Percentiles rank a stretch among this genome's conserved stretches.
phyloP scores from a whole-genome alignment of 495 filamentous ascomycete species.

The Corynascus novoguineensis region DNA sequence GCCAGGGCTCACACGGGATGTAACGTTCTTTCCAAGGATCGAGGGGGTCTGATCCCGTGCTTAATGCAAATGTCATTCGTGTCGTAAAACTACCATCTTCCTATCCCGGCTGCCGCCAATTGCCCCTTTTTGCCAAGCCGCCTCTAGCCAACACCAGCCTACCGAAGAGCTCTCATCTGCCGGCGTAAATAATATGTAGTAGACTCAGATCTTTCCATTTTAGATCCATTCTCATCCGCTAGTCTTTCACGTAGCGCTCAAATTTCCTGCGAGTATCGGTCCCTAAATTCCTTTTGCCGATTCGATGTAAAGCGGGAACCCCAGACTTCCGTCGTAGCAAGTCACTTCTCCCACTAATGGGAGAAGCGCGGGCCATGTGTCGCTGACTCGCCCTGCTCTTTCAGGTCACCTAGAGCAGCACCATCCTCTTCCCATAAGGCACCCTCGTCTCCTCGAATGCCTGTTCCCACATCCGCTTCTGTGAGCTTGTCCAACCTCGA shows the following conservation, averaged over 20 bases:
- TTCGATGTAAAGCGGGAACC: too few species aligned
- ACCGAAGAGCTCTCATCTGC: neutral
- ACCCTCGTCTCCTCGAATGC: neutral
- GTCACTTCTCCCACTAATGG: too few species aligned
- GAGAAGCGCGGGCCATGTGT: too few species aligned
- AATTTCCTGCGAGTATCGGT: too few species aligned
- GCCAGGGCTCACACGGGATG: neutral
- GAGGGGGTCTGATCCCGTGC: neutral
- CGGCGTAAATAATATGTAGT: neutral
- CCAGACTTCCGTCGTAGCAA: too few species aligned
- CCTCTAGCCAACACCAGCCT: neutral
- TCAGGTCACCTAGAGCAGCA: too few species aligned
- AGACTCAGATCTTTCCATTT: too few species aligned
- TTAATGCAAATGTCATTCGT: neutral
- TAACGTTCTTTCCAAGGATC: neutral
- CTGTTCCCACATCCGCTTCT: neutral
- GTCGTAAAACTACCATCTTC: neutral
- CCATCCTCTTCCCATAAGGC: neutral
- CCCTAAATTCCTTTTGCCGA: too few species aligned
- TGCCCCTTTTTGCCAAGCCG: constrained; percentile 1
- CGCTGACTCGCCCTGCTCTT: too few species aligned
- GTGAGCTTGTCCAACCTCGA: constrained; percentile 15
- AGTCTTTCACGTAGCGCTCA: too few species aligned
- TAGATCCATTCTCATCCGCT: too few species aligned
- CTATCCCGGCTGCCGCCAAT: neutral